A percentile compares a stretch with the other conserved stretches of the same genome.
phyloP scores from a whole-genome alignment of 331 rosid species.

The Phaseolus coccineus region DNA sequence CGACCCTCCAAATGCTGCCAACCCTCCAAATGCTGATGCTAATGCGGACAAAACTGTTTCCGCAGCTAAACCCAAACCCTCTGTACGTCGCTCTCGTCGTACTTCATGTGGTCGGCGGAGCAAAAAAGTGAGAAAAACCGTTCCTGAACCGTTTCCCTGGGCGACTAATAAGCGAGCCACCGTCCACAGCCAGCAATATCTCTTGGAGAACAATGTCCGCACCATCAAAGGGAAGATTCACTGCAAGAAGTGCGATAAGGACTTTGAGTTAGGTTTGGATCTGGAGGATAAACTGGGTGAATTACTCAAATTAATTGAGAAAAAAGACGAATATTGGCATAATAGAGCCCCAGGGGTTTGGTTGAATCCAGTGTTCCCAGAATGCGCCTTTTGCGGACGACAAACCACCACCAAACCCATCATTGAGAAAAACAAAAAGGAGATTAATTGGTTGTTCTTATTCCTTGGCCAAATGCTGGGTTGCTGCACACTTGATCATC shows the following conservation, averaged over 20 bases:
- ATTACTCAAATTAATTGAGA: slow-evolving; percentile 1
- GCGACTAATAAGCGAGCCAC: slow-evolving; percentile 52
- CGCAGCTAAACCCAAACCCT: too few species aligned
- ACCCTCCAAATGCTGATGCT: not conserved
- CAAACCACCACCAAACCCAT: slow-evolving; percentile 55
- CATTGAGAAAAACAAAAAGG: not conserved
- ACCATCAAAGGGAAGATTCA: slow-evolving; percentile 46
- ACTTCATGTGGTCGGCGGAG: not conserved
- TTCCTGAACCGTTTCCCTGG: slow-evolving; percentile 58
- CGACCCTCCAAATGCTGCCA: too few species aligned
- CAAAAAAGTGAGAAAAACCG: not conserved
- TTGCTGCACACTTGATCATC: slow-evolving; percentile 54
- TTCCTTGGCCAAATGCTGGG: slow-evolving; percentile 60
- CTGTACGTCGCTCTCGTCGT: not conserved
- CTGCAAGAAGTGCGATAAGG: slow-evolving; percentile 56
- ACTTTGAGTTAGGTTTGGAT: slow-evolving; percentile 32
- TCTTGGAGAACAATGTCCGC: not conserved
- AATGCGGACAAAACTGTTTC: not conserved
- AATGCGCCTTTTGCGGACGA: slow-evolving; percentile 48
- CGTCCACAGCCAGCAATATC: not conserved
- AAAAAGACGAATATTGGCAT: not conserved
- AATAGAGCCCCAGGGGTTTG: slow-evolving; percentile 57
- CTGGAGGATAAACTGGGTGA: not conserved
- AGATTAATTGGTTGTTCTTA: slow-evolving; percentile 33
- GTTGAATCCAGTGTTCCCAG: slow-evolving; percentile 49